Conservation (phyloP, 1,284 basidiomycete genomes). For the Trametes sp. region DNA sequence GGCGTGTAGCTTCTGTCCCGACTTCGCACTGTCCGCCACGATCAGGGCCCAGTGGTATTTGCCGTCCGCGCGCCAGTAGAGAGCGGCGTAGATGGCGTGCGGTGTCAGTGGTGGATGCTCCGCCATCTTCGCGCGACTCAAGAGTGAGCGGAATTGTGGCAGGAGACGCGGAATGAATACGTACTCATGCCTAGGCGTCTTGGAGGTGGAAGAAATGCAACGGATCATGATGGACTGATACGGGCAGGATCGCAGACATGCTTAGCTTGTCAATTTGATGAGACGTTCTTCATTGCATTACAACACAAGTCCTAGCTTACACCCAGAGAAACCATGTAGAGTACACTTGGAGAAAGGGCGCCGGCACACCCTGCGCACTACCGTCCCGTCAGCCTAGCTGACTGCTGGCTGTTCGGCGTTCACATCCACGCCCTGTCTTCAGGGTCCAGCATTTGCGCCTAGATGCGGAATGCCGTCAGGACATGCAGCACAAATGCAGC, state of each 20-base stretch:
- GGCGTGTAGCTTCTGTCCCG: conserved; percentile 10
- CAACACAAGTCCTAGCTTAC: neutral
- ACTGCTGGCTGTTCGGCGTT: neutral
- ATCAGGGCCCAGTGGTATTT: conserved; percentile 14
- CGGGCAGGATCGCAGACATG: too few species aligned
- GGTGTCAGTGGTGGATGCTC: neutral
- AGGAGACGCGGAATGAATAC: neutral
- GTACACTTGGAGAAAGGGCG: neutral
- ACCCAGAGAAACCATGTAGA: neutral
- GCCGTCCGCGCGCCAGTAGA: conserved; percentile 8
- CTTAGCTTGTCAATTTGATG: too few species aligned
- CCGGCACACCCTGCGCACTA: neutral
- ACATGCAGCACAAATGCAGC: too few species aligned
- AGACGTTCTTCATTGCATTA: neutral
- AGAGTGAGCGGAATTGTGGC: neutral
- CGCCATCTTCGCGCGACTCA: neutral
- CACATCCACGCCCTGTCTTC: conserved; percentile 43
- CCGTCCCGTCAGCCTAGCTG: too few species aligned
- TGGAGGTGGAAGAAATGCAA: too few species aligned
- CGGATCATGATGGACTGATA: too few species aligned
- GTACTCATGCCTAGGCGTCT: too few species aligned
- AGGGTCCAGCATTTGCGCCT: conserved; percentile 39
- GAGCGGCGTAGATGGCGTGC: conserved; percentile 9
- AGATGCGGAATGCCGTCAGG: neutral
- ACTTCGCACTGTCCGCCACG: neutral